Evolutionary conservation across 257 asterid genomes (phyloP).

Genomic region (Przewalskia tangutica): DNA sequence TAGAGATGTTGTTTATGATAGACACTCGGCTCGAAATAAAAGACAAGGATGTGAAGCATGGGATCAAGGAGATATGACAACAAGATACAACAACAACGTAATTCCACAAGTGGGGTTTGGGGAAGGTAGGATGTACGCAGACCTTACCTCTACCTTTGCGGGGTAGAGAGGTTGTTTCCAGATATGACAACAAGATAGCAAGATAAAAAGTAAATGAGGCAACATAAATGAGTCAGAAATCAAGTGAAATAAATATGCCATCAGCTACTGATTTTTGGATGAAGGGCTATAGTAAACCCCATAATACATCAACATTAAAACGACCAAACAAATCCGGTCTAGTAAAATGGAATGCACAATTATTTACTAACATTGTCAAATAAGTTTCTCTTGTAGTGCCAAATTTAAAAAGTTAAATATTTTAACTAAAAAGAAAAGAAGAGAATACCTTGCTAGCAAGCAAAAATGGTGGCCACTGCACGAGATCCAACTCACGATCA

Average conservation of each 20-base stretch:
- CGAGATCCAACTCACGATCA: slow-evolving; percentile 84
- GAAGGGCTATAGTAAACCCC: not conserved
- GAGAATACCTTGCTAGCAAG: slow-evolving; percentile 93
- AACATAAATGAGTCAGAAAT: not conserved
- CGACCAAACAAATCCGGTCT: not conserved
- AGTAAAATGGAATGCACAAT: not conserved
- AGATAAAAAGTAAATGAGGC: too few species aligned
- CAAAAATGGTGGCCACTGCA: slow-evolving; percentile 98
- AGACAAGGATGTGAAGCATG: too few species aligned
- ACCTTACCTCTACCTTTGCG: too few species aligned
- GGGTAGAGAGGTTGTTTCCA: too few species aligned
- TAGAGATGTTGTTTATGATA: too few species aligned
- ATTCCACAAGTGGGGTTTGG: too few species aligned
- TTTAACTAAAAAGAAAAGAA: not conserved
- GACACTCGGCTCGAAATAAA: too few species aligned
- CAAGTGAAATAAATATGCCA: not conserved
- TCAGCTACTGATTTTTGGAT: not conserved
- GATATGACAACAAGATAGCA: too few species aligned
- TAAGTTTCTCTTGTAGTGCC: not conserved
- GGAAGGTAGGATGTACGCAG: too few species aligned
- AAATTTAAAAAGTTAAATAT: not conserved
- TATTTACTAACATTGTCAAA: not conserved
- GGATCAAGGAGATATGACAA: too few species aligned
- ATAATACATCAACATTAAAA: not conserved
- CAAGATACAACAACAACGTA: too few species aligned